These are phyloP conservation scores for Aquilaria agallochum DNA, from an alignment of 441 rosid species.

Conservation along the genomic window DNA sequence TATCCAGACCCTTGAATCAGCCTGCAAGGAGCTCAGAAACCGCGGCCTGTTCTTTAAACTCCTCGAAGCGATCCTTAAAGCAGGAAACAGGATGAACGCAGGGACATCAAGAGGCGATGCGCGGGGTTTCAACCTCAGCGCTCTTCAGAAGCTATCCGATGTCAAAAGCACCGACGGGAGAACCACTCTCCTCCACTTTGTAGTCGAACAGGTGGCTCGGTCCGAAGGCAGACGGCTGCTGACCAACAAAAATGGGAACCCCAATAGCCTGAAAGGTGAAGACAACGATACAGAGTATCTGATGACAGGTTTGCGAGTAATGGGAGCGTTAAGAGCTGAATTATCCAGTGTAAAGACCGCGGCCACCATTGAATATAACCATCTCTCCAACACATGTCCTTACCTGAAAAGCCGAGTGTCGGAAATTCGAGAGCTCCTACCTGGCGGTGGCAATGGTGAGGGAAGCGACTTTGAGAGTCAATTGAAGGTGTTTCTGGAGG, in stretches of 20 bases:
- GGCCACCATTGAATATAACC: conserved; percentile 33
- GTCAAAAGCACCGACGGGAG: conserved; percentile 64
- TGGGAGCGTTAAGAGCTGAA: conserved; percentile 32
- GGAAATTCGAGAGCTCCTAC: conserved; percentile 30
- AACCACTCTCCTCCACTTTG: conserved; percentile 60
- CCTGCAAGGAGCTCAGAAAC: conserved; percentile 47
- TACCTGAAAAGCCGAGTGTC: conserved; percentile 24
- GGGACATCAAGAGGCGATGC: conserved; percentile 72
- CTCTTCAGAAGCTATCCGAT: conserved; percentile 53
- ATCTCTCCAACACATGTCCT: conserved; percentile 29
- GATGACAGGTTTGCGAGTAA: conserved; percentile 36
- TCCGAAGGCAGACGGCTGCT: conserved; percentile 39
- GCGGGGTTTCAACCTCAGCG: conserved; percentile 50
- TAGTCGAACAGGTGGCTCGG: conserved; percentile 58
- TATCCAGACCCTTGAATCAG: conserved; percentile 38
- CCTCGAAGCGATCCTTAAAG: conserved; percentile 69
- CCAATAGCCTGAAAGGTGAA: conserved; percentile 15
- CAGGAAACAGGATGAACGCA: conserved; percentile 63
- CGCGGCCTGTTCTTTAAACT: conserved; percentile 56
- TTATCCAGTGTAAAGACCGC: conserved; percentile 50
- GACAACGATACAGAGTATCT: conserved; percentile 34
- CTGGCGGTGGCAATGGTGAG: conserved; percentile 16
- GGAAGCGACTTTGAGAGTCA: conserved; percentile 30
- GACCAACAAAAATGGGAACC: conserved; percentile 9
- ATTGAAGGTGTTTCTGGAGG: conserved; percentile 45